These are phyloP conservation scores for Mucor mucedo DNA, from an alignment of 371 early-diverging fungal genomes.

Conservation along the genomic window DNA sequence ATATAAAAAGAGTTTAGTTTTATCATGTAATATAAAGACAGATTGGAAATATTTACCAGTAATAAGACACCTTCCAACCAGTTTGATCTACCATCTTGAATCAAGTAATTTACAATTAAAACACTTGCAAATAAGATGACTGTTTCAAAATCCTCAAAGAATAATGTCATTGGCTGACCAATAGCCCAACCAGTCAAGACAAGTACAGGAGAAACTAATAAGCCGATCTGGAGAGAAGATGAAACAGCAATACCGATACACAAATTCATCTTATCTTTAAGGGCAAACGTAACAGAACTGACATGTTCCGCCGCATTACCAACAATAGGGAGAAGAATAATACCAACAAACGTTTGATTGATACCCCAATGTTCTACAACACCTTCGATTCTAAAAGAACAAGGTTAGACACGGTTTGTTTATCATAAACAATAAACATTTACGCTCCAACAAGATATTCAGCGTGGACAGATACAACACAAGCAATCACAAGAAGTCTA, in stretches of 20 bases:
- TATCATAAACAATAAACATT: slow-evolving; percentile 15
- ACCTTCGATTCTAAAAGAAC: slow-evolving; percentile 72
- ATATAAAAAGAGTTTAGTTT: neutral
- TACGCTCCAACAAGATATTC: slow-evolving; percentile 78
- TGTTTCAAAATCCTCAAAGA: slow-evolving; percentile 84
- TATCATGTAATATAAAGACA: neutral
- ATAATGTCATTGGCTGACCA: slow-evolving; percentile 73
- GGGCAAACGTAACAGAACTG: slow-evolving; percentile 81
- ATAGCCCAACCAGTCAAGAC: slow-evolving; percentile 90
- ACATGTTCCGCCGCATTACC: slow-evolving; percentile 74
- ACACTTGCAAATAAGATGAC: slow-evolving; percentile 83
- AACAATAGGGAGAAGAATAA: slow-evolving; percentile 87
- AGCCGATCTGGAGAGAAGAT: slow-evolving; percentile 87
- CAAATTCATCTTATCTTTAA: slow-evolving; percentile 90
- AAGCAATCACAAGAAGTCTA: slow-evolving; percentile 55
- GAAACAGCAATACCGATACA: slow-evolving; percentile 87
- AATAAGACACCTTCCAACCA: slow-evolving; percentile 87
- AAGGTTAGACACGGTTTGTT: no score
- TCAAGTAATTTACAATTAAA: slow-evolving; percentile 81
- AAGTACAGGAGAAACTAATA: slow-evolving; percentile 85
- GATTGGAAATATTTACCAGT: slow-evolving; percentile 33
- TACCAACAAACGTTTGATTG: slow-evolving; percentile 82
- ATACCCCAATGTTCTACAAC: slow-evolving; percentile 66
- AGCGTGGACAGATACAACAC: slow-evolving; percentile 76
- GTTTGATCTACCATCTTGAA: slow-evolving; percentile 76